phyloP scores from a whole-genome alignment of 148 eudicot genomes.

The Simmondsia chinensis region DNA sequence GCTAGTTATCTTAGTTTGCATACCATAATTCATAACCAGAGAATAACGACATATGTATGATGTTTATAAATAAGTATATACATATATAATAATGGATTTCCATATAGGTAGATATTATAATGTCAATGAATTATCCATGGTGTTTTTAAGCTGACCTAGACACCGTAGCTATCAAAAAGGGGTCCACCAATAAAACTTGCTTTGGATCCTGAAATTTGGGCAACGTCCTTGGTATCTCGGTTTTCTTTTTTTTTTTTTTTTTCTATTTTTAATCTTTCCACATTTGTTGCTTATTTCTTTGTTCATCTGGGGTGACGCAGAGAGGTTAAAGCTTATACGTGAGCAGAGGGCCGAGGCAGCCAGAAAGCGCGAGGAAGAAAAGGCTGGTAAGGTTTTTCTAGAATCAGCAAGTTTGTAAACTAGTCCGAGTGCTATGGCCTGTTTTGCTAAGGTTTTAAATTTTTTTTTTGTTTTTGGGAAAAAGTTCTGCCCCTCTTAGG shows the following conservation, averaged over 20 bases:
- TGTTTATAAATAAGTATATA: no score
- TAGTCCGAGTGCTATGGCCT: neutral
- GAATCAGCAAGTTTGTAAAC: neutral
- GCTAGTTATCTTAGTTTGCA: no score
- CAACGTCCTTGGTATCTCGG: neutral
- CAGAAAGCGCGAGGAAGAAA: slow-evolving; percentile 81
- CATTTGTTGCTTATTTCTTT: neutral
- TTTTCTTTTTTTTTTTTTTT: neutral
- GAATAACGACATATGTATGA: no score
- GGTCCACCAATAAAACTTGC: no score
- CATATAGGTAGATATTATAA: no score
- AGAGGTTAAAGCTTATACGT: slow-evolving; percentile 76
- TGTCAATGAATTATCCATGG: no score
- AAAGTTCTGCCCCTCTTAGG: no score
- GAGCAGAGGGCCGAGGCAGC: slow-evolving; percentile 94
- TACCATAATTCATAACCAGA: no score
- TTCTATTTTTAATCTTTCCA: neutral
- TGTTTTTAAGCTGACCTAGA: no score
- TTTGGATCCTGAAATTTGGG: no score
- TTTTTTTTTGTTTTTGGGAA: neutral
- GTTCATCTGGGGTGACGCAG: slow-evolving; percentile 24
- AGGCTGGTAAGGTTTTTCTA: slow-evolving; percentile 58
- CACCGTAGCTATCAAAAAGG: no score
- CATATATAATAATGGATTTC: no score
- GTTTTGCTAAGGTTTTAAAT: neutral